Percentiles rank a stretch among this genome's conserved stretches.
Evolutionary conservation across 2,329 filamentous ascomycete species (phyloP).

Genomic region (Cladophialophora chaetospira): DNA sequence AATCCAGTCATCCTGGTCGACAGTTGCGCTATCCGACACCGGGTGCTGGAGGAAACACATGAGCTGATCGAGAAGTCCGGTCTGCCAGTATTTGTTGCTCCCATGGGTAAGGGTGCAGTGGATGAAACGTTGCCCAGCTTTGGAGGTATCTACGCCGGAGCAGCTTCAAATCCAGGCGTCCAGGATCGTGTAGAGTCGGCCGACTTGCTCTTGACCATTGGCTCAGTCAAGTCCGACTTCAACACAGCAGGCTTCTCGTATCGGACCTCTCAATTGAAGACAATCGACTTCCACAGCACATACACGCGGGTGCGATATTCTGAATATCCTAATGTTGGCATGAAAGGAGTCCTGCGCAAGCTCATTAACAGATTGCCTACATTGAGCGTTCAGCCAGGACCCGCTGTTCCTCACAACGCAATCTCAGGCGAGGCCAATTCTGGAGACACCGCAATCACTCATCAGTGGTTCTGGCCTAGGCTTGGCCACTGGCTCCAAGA

Average conservation of each 20-base stretch:
- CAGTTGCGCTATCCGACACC: constrained; percentile 48
- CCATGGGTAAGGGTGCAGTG: constrained; percentile 55
- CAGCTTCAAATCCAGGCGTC: constrained; percentile 41
- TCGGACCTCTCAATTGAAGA: constrained; percentile 72
- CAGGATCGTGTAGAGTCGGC: constrained; percentile 45
- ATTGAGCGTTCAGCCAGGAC: constrained; percentile 59
- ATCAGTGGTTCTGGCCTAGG: constrained; percentile 61
- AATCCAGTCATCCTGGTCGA: constrained; percentile 57
- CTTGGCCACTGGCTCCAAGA: constrained; percentile 57
- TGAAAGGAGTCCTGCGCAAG: constrained; percentile 76
- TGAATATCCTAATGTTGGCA: constrained; percentile 74
- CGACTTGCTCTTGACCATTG: constrained; percentile 53
- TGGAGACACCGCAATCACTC: constrained; percentile 50
- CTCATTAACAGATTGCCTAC: constrained; percentile 61
- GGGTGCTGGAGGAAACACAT: constrained; percentile 46
- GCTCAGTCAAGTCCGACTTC: constrained; percentile 50
- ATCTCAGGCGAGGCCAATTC: constrained; percentile 38
- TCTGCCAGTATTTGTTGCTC: constrained; percentile 52
- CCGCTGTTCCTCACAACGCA: constrained; percentile 61
- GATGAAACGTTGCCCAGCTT: constrained; percentile 52
- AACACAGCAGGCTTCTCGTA: constrained; percentile 55
- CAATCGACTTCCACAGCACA: constrained; percentile 79
- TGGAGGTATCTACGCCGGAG: constrained; percentile 53
- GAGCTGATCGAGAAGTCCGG: constrained; percentile 46
- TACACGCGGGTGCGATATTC: constrained; percentile 74